Evolutionary conservation across 306 rosid genomes (phyloP), one percentile per base, ranked within the genome.

Genomic region (Benincasa hispida): DNA sequence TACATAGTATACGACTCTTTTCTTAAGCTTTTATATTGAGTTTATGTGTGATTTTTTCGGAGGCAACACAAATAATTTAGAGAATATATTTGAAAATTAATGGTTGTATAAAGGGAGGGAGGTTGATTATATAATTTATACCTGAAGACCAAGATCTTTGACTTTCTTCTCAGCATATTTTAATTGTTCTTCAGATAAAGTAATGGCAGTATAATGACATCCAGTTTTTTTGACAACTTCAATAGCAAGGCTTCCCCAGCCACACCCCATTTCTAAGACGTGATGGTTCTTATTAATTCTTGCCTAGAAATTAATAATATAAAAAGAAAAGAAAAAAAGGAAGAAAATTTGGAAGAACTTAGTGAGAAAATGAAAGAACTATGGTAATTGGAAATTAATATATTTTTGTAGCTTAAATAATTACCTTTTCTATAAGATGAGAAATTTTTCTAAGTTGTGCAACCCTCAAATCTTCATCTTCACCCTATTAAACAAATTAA

Each of bases 181-280:
- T 37, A 37, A 1, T 37, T 93, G 98, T 81, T 88, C 96, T 51
- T 87, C 79, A 0, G 97, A 89, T 50, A 91, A 80, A 19, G 98
- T 93, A 80, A 93, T 86, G 72, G 93, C 96, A 7, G 96, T 91
- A 83, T 89, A 93, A 74, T 76, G 90, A 87, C 98, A 93, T 15
- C 97, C 92, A 5, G 97, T 91, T 87, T 47, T 85, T 53, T 85
- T 86, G 59, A 87, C 93, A 37, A 90, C 89, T 89, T 93, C 91
- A 62, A 93, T 87, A 60, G 96, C 97, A 82, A 93, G 83, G 79
- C 87, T 86, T 78, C 98, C 98, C 98, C 98, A 93, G 53, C 98
- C 97, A 6, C 90, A 87, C 32, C 98, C 98, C 14, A 93, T 88
- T 74, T 93, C 98, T 51, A 93, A 90, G 50, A 91, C 89, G 78